Evolutionary conservation across 305 asterid genomes (phyloP), one percentile per base, ranked within the genome.

Genomic region (Ilex paraguariensis): DNA sequence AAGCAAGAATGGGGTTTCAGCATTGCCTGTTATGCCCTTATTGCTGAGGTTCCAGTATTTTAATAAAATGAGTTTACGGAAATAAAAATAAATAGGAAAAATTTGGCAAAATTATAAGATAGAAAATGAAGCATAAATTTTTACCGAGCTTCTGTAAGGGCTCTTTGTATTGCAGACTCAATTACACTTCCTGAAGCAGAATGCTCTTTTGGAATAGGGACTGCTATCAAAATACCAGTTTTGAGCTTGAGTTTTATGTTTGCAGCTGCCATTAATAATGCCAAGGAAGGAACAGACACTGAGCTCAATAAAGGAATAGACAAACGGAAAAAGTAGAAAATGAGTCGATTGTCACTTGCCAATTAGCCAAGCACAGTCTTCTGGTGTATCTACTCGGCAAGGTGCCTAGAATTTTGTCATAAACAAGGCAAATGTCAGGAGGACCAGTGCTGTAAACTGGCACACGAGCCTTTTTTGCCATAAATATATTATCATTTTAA

Each of bases 1-100:
- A 68, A 92, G 98, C 76, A 92, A 77, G 78, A 89, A 92, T 2
- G 98, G 98, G 60, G 98, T 92, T 83, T 87, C 95, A 4, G 90
- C 84, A 71, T 79, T 89, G 67, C 98, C 98, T 28, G 70, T 81
- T 39, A 92, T 77, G 73, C 84, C 73, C 71, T 86, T 86, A 76
- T 87, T 97, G 78, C 97, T 91, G 90, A 52, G 64, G 61, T 75
- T 66, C 59, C 64, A 31, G 5, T 57, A 58, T 8, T 32, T 57
- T 67, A 54, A 54, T 66, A 44, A 53, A 65, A n/a, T 15, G 58
- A 52, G 74, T 33, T 31, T 56, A 55, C 21, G 42, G 42, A 5
- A 5, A 4, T 4, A 31, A 30, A 31, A 44, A 32, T 13, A 57
- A 10, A 14, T 54, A 45, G 53, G 1, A 11, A 32, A 21, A 68